phyloP scores from a whole-genome alignment of 257 asterid genomes.

The Jaltomata sinuosa region DNA sequence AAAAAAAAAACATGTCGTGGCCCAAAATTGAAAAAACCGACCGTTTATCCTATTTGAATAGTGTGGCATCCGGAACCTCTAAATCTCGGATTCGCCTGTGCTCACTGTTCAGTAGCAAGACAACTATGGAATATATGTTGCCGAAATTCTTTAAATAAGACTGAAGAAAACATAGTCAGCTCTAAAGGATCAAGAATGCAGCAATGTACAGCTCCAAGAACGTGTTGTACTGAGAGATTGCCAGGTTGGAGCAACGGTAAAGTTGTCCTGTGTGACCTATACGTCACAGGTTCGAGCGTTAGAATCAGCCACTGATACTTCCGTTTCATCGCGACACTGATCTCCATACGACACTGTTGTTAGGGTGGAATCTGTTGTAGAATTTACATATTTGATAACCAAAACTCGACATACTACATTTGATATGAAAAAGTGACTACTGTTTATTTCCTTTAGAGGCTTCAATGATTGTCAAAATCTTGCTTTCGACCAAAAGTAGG shows the following conservation, averaged over 20 bases:
- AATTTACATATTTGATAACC: background rate
- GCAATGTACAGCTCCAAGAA: constrained; percentile 90
- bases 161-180: no score
- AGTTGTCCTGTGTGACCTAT: background rate
- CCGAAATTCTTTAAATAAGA: no score
- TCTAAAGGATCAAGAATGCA: no score
- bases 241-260: constrained; percentile 35
- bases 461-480: no score
- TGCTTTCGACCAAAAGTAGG: no score
- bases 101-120: no score
- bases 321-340: background rate
- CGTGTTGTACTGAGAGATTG: constrained; percentile 87
- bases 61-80: no score
- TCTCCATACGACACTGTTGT: background rate
- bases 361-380: background rate
- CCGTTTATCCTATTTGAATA: no score
- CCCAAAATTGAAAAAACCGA: no score
- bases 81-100: no score
- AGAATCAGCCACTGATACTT: background rate
- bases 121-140: no score
- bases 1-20: no score
- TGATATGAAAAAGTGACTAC: background rate
- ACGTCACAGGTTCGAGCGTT: background rate
- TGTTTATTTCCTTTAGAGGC: background rate
- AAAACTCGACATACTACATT: background rate